These are phyloP conservation scores for Aspergillus eucalypticola DNA, from an alignment of 2,329 filamentous ascomycete species.

Conservation along the genomic window DNA sequence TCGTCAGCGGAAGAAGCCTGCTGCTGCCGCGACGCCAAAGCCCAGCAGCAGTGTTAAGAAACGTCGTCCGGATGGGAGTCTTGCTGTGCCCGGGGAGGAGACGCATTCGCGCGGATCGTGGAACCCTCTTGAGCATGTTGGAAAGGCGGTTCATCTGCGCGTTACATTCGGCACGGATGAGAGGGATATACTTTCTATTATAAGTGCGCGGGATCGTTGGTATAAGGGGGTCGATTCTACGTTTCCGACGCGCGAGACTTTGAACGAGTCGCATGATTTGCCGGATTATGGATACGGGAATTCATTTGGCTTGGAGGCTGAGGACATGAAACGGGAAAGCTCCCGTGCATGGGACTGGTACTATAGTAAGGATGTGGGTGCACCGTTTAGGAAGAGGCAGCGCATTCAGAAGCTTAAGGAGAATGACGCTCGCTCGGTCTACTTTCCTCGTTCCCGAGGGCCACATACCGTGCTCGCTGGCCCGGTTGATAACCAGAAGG, in stretches of 20 bases:
- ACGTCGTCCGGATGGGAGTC: constrained; percentile 22
- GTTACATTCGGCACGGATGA: constrained; percentile 54
- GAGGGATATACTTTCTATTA: constrained; percentile 51
- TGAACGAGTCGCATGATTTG: constrained; percentile 32
- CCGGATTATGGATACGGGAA: constrained; percentile 41
- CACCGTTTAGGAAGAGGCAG: constrained; percentile 48
- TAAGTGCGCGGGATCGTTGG: constrained; percentile 56
- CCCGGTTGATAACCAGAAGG: constrained; percentile 45
- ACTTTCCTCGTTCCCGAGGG: constrained; percentile 40
- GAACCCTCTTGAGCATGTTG: constrained; percentile 37
- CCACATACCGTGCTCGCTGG: constrained; percentile 55
- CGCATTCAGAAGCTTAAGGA: constrained; percentile 34
- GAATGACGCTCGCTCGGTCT: constrained; percentile 40
- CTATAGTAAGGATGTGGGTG: constrained; percentile 42
- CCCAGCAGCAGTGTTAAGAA: constrained; percentile 11
- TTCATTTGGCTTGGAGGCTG: constrained; percentile 47
- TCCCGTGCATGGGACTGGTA: constrained; percentile 57
- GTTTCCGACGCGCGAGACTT: constrained; percentile 50
- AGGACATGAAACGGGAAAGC: constrained; percentile 47
- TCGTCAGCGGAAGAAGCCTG: constrained; percentile 12
- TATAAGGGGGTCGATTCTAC: constrained; percentile 46
- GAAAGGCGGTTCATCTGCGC: constrained; percentile 49
- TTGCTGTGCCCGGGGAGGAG: constrained; percentile 23
- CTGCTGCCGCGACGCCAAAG: constrained; percentile 2
- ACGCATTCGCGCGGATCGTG: constrained; percentile 41